Percentiles rank a stretch among this genome's conserved stretches.
Conservation (phyloP, 2,329 filamentous ascomycete species). For the Aspergillus proliferans region DNA sequence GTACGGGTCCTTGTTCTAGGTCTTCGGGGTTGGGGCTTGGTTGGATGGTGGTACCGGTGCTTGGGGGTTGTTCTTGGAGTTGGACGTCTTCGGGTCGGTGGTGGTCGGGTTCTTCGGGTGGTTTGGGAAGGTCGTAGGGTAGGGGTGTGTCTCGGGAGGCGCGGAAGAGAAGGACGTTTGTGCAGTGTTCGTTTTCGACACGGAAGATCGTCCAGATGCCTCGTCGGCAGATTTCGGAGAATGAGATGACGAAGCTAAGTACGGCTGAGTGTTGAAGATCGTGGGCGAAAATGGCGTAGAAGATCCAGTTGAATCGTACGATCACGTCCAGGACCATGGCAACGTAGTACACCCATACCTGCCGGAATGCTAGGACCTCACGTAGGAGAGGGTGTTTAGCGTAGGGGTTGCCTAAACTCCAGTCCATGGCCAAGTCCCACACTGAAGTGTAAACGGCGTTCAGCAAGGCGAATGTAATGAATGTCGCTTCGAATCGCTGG, state of each 20-base stretch:
- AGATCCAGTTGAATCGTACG: conserved; percentile 88
- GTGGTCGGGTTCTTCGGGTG: conserved; percentile 9
- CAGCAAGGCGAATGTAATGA: conserved; percentile 71
- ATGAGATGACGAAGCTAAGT: conserved; percentile 69
- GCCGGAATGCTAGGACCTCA: conserved; percentile 72
- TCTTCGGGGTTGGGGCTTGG: conserved; percentile 12
- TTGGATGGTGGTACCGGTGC: conserved; percentile 10
- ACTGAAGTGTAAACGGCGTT: conserved; percentile 80
- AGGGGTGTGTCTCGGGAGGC: conserved; percentile 81
- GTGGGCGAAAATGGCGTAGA: conserved; percentile 77
- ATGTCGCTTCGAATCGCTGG: conserved; percentile 56
- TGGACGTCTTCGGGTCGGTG: conserved; percentile 15
- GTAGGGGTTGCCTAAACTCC: conserved; percentile 76
- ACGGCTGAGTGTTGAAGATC: conserved; percentile 77
- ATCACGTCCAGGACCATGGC: conserved; percentile 80
- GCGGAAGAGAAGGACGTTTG: conserved; percentile 83
- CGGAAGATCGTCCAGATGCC: conserved; percentile 90
- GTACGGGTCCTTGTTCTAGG: conserved; percentile 17
- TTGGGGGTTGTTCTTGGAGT: conserved; percentile 19
- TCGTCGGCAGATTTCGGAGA: conserved; percentile 75
- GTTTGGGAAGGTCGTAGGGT: conserved; percentile 58
- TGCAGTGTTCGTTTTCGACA: conserved; percentile 96
- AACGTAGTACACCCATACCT: conserved; percentile 73
- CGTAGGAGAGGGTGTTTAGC: conserved; percentile 64
- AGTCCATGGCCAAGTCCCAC: conserved; percentile 97